Base-by-base conservation (phyloP, 2,329 filamentous ascomycete genomes). In the Acarospora socialis region DNA sequence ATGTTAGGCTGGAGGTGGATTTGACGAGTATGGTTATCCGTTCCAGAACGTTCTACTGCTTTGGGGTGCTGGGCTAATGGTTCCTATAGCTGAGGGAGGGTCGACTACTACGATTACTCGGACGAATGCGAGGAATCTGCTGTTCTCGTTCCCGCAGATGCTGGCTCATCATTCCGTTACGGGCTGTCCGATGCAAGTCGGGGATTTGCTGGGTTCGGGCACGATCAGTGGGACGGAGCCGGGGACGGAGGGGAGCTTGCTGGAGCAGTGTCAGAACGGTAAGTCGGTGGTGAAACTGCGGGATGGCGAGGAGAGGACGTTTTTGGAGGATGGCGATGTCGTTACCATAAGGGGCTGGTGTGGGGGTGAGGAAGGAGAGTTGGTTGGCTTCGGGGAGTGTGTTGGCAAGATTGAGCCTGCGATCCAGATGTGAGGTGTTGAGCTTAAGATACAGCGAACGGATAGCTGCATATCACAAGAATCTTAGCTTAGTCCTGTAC, bases 71-170 rank as follows among this genome's bases (percentile, higher is more conserved):
- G 13, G 18, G 14, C 28, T 35, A 18, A 36, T 10, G 10, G 8
- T 10, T 13, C 5, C 5, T 18, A 31, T 34, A 46, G 43, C 41
- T 55, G 37, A 60, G 49, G 39, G 62, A 7, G 66, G 65, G 18
- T 57, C 59, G 30, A 57, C 65, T 0, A 73, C 69, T 0, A 36
- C 34, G 4, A 67, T 86, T 28, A 62, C 66, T 1, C 64, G 56
- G 39, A 77, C 65, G 38, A 77, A 65, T 36, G 68, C 73, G 7
- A 69, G 63, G 42, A 68, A 86, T 46, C 61, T 87, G 7, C 62
- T 87, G n/a, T 87, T 74, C 66, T 84, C 78, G 0, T 87, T 86
- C 56, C 70, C 77, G 4, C 81, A 87, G 52, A 84, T 86, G 79
- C 61, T 87, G 23, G 70, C 81, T 1, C 81, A 87, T 50, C 81